Evolutionary conservation across 257 asterid genomes (phyloP).

Genomic region (Jaltomata sinuosa): DNA sequence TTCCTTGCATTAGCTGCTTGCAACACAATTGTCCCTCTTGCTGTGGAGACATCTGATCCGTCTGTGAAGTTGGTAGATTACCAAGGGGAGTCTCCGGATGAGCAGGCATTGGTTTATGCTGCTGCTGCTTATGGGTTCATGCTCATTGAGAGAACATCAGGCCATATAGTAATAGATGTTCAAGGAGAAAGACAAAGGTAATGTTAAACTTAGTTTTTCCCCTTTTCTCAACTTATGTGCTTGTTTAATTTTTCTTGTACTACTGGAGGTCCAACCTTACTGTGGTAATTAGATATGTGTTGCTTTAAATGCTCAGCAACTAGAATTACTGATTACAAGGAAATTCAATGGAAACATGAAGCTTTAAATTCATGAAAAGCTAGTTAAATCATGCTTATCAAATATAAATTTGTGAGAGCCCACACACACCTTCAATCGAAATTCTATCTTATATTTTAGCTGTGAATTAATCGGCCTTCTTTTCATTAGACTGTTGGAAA

Average conservation of each 20-base stretch:
- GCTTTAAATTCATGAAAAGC: neutral
- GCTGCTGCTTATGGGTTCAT: conserved; percentile 93
- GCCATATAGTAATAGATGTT: conserved; percentile 72
- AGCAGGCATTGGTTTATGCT: conserved; percentile 95
- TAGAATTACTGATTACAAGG: neutral
- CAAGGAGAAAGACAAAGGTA: conserved; percentile 93
- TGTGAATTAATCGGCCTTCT: neutral
- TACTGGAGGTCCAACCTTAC: neutral
- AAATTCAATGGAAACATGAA: neutral
- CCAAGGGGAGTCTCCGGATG: conserved; percentile 99
- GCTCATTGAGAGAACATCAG: conserved; percentile 95
- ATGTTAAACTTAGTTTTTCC: conserved; percentile 3
- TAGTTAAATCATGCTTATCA: neutral
- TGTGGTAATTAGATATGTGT: neutral
- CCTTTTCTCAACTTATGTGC: neutral
- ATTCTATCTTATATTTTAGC: neutral
- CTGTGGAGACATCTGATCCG: conserved; percentile 72
- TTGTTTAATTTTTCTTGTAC: neutral
- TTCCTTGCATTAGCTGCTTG: conserved; percentile 94
- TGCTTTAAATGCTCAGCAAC: neutral
- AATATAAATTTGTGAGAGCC: neutral
- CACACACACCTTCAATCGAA: neutral
- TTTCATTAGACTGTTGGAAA: neutral
- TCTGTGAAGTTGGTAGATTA: conserved; percentile 65
- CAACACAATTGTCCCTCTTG: conserved; percentile 91